Base-by-base conservation (phyloP, 108 stramenopile genomes). In the Hondaea fermentalgiana region DNA sequence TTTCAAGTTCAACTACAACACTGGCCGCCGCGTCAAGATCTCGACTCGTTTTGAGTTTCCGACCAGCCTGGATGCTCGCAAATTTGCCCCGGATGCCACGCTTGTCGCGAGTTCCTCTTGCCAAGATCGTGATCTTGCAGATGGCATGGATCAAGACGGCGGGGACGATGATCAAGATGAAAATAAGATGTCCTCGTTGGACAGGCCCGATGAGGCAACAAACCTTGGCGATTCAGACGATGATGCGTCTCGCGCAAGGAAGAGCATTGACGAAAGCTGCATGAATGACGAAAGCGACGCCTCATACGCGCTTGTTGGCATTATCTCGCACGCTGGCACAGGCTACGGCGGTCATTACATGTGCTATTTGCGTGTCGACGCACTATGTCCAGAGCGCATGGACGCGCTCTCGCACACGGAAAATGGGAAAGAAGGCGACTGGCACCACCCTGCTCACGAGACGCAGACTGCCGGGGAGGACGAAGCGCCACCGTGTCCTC, bases 1-100 rank as follows among this genome's bases (percentile, higher is more conserved):
- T 21, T 92, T 92, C 72, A 72, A 44, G 45, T 92, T 90, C 64
- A 90, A 92, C 89, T 21, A 72, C 43, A 21, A 43, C n/a, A 49
- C 23, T 5, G 59, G 60, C 58, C 57, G 29, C 45, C 59, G 88
- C 3, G 58, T 21, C n/a, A 92, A 92, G 91, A 72, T 91, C 14
- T 57, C 87, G 49, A 23, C 59, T 14, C 44, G 44, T 5, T 57
- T 89, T 44, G 44, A 42, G 21, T 89, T 90, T 19, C 91, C 91
- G 60, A 17, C 29, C 16, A 44, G 10, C n/a, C 55, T 92, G 47
- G 5, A 43, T 21, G 4, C 42, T 35, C 42, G 76, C 42, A 35
- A 12, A 6, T 47, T 83, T 83, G 49, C 76, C 6, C 76, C 45
- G 10, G 10, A 3, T 10, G 64, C 64, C 64, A 42, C 64, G 64